Conservation (phyloP, 495 filamentous ascomycete species). For the Podospora fimiseda region DNA sequence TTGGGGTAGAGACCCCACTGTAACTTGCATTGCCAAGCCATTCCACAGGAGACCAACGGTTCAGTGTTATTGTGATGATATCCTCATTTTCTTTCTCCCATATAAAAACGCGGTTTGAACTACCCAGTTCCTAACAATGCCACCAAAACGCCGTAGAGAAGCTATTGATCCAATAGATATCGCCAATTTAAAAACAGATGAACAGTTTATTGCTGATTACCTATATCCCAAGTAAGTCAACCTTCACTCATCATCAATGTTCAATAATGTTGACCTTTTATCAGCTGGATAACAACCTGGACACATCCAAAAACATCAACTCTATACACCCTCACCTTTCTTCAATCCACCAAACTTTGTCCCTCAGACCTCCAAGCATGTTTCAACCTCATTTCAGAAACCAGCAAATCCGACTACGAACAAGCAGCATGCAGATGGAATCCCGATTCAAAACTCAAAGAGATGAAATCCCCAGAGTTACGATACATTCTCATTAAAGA, state of each 20-base stretch:
- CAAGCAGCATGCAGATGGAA: constrained; percentile 63
- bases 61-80: neutral
- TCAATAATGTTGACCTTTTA: neutral
- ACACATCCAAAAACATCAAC: constrained; percentile 34
- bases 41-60: neutral
- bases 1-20: neutral
- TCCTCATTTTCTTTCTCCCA: neutral
- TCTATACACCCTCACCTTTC: constrained; percentile 41
- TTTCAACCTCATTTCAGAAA: constrained; percentile 63
- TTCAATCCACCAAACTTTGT: constrained; percentile 42
- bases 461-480: constrained; percentile 70
- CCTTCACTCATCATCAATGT: neutral
- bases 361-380: constrained; percentile 55
- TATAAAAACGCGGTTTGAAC: neutral
- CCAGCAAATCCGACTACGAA: constrained; percentile 61
- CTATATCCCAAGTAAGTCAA: constrained; percentile 32
- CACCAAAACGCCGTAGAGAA: constrained; percentile 26
- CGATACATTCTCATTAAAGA: constrained; percentile 58
- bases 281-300: constrained; percentile 37
- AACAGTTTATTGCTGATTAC: constrained; percentile 40
- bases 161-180: constrained; percentile 35
- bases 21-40: neutral
- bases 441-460: constrained; percentile 56
- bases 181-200: constrained; percentile 39
- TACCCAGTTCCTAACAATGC: constrained; percentile 10